phyloP scores from a whole-genome alignment of 768 basidiomycete species.

The Hygrophorus pudorinus region DNA sequence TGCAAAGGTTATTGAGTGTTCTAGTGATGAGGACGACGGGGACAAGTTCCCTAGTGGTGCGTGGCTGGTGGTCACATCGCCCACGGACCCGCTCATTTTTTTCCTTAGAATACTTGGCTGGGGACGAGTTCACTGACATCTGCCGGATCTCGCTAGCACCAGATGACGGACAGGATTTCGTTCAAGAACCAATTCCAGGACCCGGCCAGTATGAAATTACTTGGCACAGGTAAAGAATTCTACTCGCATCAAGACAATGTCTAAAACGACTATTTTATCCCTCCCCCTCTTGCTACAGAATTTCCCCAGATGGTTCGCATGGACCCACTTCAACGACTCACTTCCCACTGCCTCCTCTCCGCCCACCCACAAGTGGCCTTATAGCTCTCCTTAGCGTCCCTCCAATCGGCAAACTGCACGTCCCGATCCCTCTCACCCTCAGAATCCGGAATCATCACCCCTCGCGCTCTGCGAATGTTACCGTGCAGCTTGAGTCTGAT shows the following conservation, averaged over 20 bases:
- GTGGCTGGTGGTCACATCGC: constrained; percentile 5
- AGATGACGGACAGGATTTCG: constrained; percentile 26
- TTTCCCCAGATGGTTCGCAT: constrained; percentile 31
- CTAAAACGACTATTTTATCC: not conserved
- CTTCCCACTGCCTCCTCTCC: constrained; percentile 52
- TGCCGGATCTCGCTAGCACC: constrained; percentile 41
- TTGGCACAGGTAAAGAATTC: constrained; percentile 52
- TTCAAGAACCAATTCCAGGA: constrained; percentile 26
- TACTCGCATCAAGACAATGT: constrained; percentile 1
- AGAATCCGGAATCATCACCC: constrained; percentile 58
- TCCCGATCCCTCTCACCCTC: constrained; percentile 43
- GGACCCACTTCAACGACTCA: constrained; percentile 38
- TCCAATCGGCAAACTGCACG: constrained; percentile 53
- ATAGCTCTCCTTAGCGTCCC: constrained; percentile 59
- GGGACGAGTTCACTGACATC: constrained; percentile 53
- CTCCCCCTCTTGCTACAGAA: constrained; percentile 22
- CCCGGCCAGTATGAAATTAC: constrained; percentile 51
- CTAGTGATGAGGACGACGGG: constrained; percentile 33
- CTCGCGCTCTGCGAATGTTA: constrained; percentile 55
- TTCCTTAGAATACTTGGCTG: constrained; percentile 49
- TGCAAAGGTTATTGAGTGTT: constrained; percentile 43
- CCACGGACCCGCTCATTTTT: not conserved
- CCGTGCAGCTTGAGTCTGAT: constrained; percentile 65
- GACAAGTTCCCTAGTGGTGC: constrained; percentile 39
- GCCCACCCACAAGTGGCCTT: constrained; percentile 50